These are phyloP conservation scores for Paspalum notatum DNA, from an alignment of 176 grass and related monocot genomes.

Conservation along the genomic window DNA sequence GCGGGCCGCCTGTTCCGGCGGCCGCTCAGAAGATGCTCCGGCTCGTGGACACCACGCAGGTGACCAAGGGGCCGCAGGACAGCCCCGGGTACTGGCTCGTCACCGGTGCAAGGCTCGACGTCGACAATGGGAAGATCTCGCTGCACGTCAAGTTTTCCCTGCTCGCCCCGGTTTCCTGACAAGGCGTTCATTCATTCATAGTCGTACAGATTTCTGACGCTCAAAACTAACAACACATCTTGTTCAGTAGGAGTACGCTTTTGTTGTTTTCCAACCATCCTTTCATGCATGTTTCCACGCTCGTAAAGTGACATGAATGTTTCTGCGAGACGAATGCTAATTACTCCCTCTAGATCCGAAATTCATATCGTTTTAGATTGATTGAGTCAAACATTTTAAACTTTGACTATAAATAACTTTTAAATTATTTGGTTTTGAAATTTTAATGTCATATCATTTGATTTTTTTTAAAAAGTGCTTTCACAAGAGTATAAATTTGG, in stretches of 20 bases:
- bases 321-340: not conserved
- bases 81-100: conserved; percentile 77
- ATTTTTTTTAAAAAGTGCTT: too few species aligned
- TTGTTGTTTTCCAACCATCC: not conserved
- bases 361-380: too few species aligned
- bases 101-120: conserved; percentile 79
- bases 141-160: conserved; percentile 93
- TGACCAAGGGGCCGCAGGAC: conserved; percentile 79
- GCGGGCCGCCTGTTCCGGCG: conserved; percentile 63
- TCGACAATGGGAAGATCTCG: conserved; percentile 79
- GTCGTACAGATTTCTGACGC: conserved; percentile 22
- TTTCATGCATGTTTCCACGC: conserved; percentile 10
- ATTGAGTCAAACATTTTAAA: too few species aligned
- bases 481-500: too few species aligned
- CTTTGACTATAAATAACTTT: too few species aligned
- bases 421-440: too few species aligned
- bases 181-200: not conserved
- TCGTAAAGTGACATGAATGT: not conserved
- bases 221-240: conserved; percentile 29
- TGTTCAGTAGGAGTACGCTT: not conserved
- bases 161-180: conserved; percentile 45
- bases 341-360: too few species aligned
- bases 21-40: conserved; percentile 65
- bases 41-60: conserved; percentile 75
- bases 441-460: too few species aligned